Evolutionary conservation across 23 red algal species (phyloP).

Genomic region (Cyanidioschyzon merolae): DNA sequence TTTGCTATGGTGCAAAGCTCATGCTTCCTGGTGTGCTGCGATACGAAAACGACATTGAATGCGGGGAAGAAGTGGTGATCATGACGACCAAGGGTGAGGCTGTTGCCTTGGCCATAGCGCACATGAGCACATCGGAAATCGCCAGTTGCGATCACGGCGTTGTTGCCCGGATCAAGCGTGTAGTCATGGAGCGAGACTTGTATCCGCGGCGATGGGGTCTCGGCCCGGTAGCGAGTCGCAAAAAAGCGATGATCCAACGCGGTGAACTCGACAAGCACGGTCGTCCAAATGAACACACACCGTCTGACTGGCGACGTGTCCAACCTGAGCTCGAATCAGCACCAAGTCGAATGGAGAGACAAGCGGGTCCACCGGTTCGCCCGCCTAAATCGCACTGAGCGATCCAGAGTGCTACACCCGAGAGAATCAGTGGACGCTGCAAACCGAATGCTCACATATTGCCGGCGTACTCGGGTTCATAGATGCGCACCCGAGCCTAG

Average conservation of each 20-base stretch:
- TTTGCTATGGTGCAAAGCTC: conserved; percentile 95
- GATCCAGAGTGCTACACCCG: too few species aligned
- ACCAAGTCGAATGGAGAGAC: background rate
- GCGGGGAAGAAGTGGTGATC: conserved; percentile 72
- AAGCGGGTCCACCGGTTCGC: background rate
- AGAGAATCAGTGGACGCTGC: too few species aligned
- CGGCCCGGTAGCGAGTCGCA: conserved; percentile 83
- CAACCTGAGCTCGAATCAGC: background rate
- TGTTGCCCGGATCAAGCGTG: conserved; percentile 89
- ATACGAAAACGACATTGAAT: conserved; percentile 86
- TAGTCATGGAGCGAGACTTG: conserved; percentile 89
- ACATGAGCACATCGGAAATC: conserved; percentile 94
- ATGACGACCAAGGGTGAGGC: conserved; percentile 98
- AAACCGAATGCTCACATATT: too few species aligned
- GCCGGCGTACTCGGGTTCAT: too few species aligned
- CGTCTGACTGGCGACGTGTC: conserved; percentile 21
- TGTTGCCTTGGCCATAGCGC: conserved; percentile 74
- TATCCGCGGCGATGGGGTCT: conserved; percentile 95
- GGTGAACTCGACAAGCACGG: conserved; percentile 93
- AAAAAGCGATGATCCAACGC: conserved; percentile 68
- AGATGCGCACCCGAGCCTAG: too few species aligned
- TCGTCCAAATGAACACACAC: conserved; percentile 74
- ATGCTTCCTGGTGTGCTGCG: conserved; percentile 93
- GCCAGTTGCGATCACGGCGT: conserved; percentile 88
- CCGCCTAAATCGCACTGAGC: too few species aligned